phyloP scores from a whole-genome alignment of 2,329 filamentous ascomycete species.

The Nemania sp. region DNA sequence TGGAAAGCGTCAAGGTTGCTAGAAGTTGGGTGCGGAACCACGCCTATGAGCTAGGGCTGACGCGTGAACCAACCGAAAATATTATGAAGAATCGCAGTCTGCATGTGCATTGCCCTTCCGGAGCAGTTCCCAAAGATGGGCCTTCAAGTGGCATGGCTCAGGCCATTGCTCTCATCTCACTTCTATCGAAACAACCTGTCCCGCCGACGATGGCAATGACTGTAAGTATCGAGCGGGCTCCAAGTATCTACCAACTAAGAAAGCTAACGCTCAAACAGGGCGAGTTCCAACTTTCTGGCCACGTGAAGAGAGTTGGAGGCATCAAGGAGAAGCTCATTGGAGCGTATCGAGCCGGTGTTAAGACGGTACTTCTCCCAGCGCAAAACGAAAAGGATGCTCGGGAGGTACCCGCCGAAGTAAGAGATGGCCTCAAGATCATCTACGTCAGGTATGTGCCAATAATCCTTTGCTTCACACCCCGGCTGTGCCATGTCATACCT shows the following conservation, averaged over 20 bases:
- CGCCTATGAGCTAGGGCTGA: slow-evolving; percentile 89
- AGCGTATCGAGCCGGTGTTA: slow-evolving; percentile 90
- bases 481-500: slow-evolving; percentile 14
- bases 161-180: slow-evolving; percentile 89
- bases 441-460: slow-evolving; percentile 78
- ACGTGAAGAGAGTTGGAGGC: slow-evolving; percentile 92
- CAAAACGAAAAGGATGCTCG: slow-evolving; percentile 93
- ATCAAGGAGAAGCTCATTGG: slow-evolving; percentile 99
- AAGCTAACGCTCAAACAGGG: slow-evolving; percentile 59
- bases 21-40: slow-evolving; percentile 98
- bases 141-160: slow-evolving; percentile 90
- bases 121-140: slow-evolving; percentile 94
- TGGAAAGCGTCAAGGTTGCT: slow-evolving; percentile 96
- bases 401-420: slow-evolving; percentile 91
- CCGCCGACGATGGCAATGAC: slow-evolving; percentile 97
- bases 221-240: slow-evolving; percentile 57
- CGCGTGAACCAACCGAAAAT: slow-evolving; percentile 82
- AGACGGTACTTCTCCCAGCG: slow-evolving; percentile 88
- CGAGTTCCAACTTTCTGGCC: slow-evolving; percentile 83
- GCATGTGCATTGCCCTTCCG: slow-evolving; percentile 95
- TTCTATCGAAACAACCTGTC: slow-evolving; percentile 88
- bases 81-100: slow-evolving; percentile 96
- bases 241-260: slow-evolving; percentile 35
- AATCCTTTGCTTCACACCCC: slow-evolving; percentile 1
- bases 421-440: slow-evolving; percentile 86